Evolutionary conservation across 2,329 filamentous ascomycete species (phyloP), one percentile per base, ranked within the genome.

Genomic region (Emmonsiellopsis sp.): DNA sequence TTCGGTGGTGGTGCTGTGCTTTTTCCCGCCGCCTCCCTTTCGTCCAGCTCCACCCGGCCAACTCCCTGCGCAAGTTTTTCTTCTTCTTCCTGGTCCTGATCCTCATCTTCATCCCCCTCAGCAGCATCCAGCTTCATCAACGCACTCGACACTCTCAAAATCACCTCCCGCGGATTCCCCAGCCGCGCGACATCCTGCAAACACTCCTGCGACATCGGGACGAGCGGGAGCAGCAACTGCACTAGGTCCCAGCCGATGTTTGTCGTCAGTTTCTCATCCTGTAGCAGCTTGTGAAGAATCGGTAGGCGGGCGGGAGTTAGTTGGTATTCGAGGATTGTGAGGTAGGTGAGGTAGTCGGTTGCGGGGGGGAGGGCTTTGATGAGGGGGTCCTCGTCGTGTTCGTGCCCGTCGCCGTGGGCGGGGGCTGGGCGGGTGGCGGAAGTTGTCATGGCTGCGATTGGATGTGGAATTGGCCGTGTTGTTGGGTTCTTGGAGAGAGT

Each of bases 171-270:
- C 0, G 82, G 82, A 59, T 85, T 85, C 5, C 82, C 82, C 36
- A 82, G 68, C 7, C 77, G 71, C 11, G 82, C 81, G 52, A 85
- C 75, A 64, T 83, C 80, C 54, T 82, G 75, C 8, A 85, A 65
- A 62, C 82, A 85, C 59, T 78, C 71, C 50, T 77, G 72, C 0
- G 80, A 82, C 2, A 75, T 73, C 2, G 81, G 80, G 3, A 85
- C 66, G 56, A 83, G 72, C 2, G 81, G 82, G 13, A 84, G 69
- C 2, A 85, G 72, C 8, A 84, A 66, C 59, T 83, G 79, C 5
- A 85, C 77, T 42, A 85, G 65, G 64, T 85, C 82, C 82, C 82
- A 85, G 55, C 82, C 82, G 60, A 85, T 85, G 58, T 83, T 82
- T 44, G 74, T 74, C 3, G 81, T 83, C 37, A 85, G 65, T 46